phyloP scores from a whole-genome alignment of 805 yeast genomes.

The Metahyphopichia silvanorum region DNA sequence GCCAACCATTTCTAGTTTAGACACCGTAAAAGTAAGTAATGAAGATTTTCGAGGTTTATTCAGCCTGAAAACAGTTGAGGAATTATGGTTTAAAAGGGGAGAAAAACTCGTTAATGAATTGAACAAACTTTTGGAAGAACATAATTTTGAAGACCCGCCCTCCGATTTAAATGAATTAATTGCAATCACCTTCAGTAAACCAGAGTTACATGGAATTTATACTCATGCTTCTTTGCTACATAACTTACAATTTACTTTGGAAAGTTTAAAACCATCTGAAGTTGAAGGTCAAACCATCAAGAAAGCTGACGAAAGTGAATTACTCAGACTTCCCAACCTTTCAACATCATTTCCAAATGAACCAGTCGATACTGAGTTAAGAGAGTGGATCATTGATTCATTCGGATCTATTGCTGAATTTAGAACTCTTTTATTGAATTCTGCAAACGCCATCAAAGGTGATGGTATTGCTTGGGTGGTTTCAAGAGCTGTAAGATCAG shows the following conservation, averaged over 20 bases:
- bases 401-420: conserved; percentile 81
- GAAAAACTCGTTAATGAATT: conserved; percentile 29
- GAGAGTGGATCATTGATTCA: conserved; percentile 49
- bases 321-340: conserved; percentile 45
- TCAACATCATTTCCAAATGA: conserved; percentile 29
- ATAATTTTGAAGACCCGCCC: conserved; percentile 21
- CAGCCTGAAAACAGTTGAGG: conserved; percentile 26
- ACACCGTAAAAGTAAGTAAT: conserved; percentile 21
- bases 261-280: conserved; percentile 32
- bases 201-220: conserved; percentile 42
- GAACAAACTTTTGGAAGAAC: conserved; percentile 28
- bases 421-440: conserved; percentile 61
- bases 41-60: conserved; percentile 34
- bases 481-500: conserved; percentile 44
- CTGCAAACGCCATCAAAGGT: conserved; percentile 74
- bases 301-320: conserved; percentile 23
- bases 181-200: conserved; percentile 40
- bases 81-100: conserved; percentile 40
- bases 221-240: conserved; percentile 45
- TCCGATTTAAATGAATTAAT: conserved; percentile 32
- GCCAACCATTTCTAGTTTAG: conserved; percentile 29
- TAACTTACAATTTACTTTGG: conserved; percentile 48
- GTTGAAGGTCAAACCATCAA: conserved; percentile 12
- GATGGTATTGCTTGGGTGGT: conserved; percentile 92
- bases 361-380: conserved; percentile 33